These are phyloP conservation scores for Bisporella sp. DNA, from an alignment of 2,329 filamentous ascomycete genomes.

Conservation along the genomic window DNA sequence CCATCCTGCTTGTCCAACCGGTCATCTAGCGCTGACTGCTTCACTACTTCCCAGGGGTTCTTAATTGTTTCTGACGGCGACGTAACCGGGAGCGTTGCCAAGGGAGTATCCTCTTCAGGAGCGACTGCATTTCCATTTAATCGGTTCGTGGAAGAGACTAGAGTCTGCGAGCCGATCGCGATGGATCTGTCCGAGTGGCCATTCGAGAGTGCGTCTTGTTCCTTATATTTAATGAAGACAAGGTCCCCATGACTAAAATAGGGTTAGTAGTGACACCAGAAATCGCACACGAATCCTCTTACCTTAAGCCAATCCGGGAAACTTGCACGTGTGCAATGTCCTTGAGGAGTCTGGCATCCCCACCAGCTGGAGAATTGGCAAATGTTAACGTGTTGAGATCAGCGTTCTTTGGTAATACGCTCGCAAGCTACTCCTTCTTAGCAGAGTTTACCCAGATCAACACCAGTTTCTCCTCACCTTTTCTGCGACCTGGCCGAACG, in stretches of 20 bases:
- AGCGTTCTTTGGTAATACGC: conserved; percentile 54
- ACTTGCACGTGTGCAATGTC: conserved; percentile 52
- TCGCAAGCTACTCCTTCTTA: conserved; percentile 40
- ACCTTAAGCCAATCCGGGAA: conserved; percentile 54
- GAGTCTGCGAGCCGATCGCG: conserved; percentile 21
- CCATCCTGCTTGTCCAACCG: conserved; percentile 80
- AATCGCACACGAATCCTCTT: conserved; percentile 15
- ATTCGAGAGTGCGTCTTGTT: conserved; percentile 41
- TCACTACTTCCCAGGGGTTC: conserved; percentile 89
- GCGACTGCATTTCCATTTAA: conserved; percentile 73
- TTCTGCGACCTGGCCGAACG: conserved; percentile 57
- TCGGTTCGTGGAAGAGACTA: conserved; percentile 48
- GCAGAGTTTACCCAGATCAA: no score
- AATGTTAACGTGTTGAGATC: conserved; percentile 53
- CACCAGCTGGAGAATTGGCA: conserved; percentile 52
- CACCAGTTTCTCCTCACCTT: conserved; percentile 32
- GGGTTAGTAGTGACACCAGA: conserved; percentile 1
- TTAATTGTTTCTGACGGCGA: conserved; percentile 58
- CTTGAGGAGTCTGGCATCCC: conserved; percentile 49
- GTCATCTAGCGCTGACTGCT: conserved; percentile 83
- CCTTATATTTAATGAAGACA: conserved; percentile 77
- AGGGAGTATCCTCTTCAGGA: conserved; percentile 58
- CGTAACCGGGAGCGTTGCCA: conserved; percentile 50
- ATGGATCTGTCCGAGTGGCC: conserved; percentile 32
- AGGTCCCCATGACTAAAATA: conserved; percentile 73